phyloP scores from a whole-genome alignment of 2,329 filamentous ascomycete species.

The Scytalidium sp. region DNA sequence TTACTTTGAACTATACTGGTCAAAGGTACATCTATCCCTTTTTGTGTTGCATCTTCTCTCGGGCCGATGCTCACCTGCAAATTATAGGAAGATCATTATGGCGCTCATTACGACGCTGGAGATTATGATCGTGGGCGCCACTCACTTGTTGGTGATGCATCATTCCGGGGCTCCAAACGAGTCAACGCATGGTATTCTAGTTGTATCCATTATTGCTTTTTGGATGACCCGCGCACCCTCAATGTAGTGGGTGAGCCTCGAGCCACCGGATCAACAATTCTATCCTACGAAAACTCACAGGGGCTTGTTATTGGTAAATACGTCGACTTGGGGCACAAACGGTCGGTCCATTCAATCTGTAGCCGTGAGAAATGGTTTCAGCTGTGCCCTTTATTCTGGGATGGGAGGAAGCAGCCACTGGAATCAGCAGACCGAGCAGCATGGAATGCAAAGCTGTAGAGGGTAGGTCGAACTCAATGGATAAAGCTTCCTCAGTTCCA shows the following conservation, averaged over 20 bases:
- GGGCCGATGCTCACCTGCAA: neutral
- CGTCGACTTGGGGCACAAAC: slow-evolving; percentile 36
- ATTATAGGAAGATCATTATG: slow-evolving; percentile 54
- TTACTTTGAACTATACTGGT: slow-evolving; percentile 82
- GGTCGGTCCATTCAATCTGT: slow-evolving; percentile 33
- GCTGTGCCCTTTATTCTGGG: slow-evolving; percentile 46
- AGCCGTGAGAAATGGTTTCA: slow-evolving; percentile 38
- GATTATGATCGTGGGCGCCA: slow-evolving; percentile 59
- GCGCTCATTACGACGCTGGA: slow-evolving; percentile 52
- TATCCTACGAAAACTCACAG: slow-evolving; percentile 36
- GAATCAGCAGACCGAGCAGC: slow-evolving; percentile 42
- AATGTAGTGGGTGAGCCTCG: slow-evolving; percentile 68
- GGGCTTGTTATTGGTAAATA: slow-evolving; percentile 31
- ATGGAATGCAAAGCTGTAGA: slow-evolving; percentile 43
- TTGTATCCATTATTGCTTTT: slow-evolving; percentile 60
- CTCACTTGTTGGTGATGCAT: slow-evolving; percentile 54
- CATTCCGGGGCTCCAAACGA: slow-evolving; percentile 57
- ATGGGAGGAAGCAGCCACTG: slow-evolving; percentile 39
- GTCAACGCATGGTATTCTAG: slow-evolving; percentile 61
- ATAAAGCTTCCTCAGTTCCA: no score
- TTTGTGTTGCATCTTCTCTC: slow-evolving; percentile 4
- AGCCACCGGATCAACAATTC: slow-evolving; percentile 64
- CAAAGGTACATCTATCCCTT: slow-evolving; percentile 50
- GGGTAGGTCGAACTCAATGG: no score
- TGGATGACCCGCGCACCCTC: slow-evolving; percentile 57